These are phyloP conservation scores for Tillandsia fasciculata DNA, from an alignment of 176 grass and related monocot genomes.

Conservation along the genomic window DNA sequence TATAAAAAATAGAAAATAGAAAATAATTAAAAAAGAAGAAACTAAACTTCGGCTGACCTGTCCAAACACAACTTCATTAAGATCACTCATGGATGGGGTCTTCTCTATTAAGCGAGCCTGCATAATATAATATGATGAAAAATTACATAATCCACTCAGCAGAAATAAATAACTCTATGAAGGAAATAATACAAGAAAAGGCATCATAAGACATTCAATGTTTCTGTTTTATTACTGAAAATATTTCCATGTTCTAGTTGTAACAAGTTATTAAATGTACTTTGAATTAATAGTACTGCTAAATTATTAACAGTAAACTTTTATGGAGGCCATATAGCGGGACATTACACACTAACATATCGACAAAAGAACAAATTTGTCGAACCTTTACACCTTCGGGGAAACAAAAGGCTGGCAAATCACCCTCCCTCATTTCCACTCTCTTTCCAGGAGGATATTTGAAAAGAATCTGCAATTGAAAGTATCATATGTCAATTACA, in stretches of 20 bases:
- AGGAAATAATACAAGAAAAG: not conserved
- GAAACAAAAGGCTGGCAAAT: slow-evolving; percentile 93
- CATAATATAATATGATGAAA: slow-evolving; percentile 23
- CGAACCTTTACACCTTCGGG: slow-evolving; percentile 95
- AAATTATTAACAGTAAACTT: too few species aligned
- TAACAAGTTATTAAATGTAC: too few species aligned
- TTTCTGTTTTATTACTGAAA: too few species aligned
- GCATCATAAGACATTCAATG: too few species aligned
- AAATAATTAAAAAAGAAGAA: not conserved
- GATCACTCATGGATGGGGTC: slow-evolving; percentile 94
- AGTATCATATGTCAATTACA: slow-evolving; percentile 12
- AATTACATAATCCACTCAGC: slow-evolving; percentile 1
- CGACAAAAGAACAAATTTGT: not conserved
- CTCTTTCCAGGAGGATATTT: slow-evolving; percentile 90
- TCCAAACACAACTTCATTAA: slow-evolving; percentile 98
- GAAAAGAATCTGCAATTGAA: slow-evolving; percentile 80
- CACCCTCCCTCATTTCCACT: slow-evolving; percentile 57
- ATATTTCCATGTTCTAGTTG: too few species aligned
- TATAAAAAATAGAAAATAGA: not conserved
- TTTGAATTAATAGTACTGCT: too few species aligned
- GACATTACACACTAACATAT: too few species aligned
- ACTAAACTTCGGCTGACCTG: slow-evolving; percentile 44
- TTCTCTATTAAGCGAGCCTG: slow-evolving; percentile 94
- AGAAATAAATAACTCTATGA: not conserved
- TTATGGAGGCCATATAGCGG: too few species aligned